Conservation (phyloP, 2,329 filamentous ascomycete genomes). For the Colletotrichum aenigma region DNA sequence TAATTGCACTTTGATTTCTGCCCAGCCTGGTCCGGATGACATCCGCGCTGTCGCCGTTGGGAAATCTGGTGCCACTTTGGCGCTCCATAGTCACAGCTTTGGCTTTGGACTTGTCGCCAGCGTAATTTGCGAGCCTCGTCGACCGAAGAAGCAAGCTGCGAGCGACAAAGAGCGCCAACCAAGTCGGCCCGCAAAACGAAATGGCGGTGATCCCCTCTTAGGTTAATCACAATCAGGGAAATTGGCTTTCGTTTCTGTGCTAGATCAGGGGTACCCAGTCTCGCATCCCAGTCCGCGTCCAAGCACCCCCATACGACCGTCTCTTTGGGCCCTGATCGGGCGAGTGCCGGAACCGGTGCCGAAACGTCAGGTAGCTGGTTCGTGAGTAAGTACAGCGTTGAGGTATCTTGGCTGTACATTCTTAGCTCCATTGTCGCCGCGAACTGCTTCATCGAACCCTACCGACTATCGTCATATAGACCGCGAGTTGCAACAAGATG, state of each 20-base stretch:
- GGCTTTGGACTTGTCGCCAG: not conserved
- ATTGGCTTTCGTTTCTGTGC: conserved; percentile 19
- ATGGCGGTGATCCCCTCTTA: conserved; percentile 20
- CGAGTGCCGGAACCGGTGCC: conserved; percentile 23
- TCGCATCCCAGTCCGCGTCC: conserved; percentile 8
- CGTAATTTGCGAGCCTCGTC: conserved; percentile 6
- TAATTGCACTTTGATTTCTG: not conserved
- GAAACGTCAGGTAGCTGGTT: conserved; percentile 19
- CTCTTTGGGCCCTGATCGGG: conserved; percentile 20
- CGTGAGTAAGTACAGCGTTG: not conserved
- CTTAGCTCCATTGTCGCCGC: not conserved
- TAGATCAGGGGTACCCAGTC: conserved; percentile 16
- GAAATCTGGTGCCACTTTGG: not conserved
- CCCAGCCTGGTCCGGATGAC: not conserved
- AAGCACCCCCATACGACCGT: conserved; percentile 21
- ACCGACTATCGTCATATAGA: not conserved
- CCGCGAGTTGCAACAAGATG: not conserved
- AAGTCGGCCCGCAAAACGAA: conserved; percentile 19
- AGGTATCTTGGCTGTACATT: conserved; percentile 6
- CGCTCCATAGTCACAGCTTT: not conserved
- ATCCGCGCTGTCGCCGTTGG: conserved; percentile 5
- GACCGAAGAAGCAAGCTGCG: conserved; percentile 12
- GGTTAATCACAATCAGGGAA: conserved; percentile 21
- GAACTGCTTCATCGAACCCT: not conserved
- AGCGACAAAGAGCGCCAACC: not conserved